Evolutionary conservation across 2,329 filamentous ascomycete species (phyloP).

Genomic region (Calonectria pteridis): DNA sequence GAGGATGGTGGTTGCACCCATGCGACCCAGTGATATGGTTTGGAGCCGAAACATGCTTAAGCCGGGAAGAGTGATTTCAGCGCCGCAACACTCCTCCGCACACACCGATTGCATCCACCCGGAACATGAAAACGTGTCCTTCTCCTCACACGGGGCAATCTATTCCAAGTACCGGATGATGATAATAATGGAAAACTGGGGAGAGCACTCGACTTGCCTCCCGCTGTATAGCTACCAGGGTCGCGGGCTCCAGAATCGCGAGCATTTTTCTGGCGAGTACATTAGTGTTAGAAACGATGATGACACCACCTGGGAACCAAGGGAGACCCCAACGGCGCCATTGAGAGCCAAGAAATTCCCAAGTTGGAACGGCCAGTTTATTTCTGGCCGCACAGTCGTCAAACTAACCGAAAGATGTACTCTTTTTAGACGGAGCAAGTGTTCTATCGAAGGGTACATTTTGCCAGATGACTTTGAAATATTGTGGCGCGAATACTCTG

Average conservation of each 20-base stretch:
- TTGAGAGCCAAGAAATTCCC: conserved; percentile 23
- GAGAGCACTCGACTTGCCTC: conserved; percentile 33
- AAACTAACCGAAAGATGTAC: conserved; percentile 36
- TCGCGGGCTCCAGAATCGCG: conserved; percentile 28
- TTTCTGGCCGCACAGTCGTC: conserved; percentile 27
- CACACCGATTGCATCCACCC: conserved; percentile 12
- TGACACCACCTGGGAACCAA: not conserved
- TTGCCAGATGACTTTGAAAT: not conserved
- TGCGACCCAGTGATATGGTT: conserved; percentile 25
- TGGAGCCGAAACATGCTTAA: not conserved
- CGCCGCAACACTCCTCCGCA: conserved; percentile 31
- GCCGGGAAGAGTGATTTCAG: conserved; percentile 36
- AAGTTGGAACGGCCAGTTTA: conserved; percentile 26
- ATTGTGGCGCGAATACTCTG: not conserved
- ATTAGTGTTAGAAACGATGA: conserved; percentile 34
- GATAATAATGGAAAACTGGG: conserved; percentile 35
- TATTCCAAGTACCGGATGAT: conserved; percentile 44
- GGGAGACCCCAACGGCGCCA: not conserved
- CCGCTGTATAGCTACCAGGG: conserved; percentile 38
- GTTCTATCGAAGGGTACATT: conserved; percentile 35
- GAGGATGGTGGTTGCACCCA: conserved; percentile 8
- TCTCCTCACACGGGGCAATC: conserved; percentile 30
- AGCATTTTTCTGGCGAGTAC: conserved; percentile 29
- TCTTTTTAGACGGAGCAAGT: conserved; percentile 20
- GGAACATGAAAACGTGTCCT: conserved; percentile 16